Evolutionary conservation across 2,329 filamentous ascomycete genomes (phyloP).

Genomic region (Fusarium fujikuroi): DNA sequence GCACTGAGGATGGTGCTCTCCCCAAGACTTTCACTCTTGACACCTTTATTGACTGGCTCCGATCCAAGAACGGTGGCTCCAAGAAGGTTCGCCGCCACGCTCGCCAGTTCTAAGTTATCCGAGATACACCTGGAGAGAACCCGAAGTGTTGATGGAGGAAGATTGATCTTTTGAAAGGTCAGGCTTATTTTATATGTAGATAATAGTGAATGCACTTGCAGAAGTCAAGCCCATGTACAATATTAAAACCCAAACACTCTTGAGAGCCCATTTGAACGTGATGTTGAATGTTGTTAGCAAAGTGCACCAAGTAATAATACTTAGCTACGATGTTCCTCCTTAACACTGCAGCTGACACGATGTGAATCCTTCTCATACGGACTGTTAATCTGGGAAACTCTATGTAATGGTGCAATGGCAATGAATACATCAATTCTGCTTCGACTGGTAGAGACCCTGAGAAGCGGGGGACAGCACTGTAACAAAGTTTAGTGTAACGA

Average conservation of each 20-base stretch:
- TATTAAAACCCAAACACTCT: neutral
- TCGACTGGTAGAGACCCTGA: no score
- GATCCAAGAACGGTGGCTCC: constrained; percentile 5
- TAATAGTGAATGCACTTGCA: constrained; percentile 2
- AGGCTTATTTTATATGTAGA: neutral
- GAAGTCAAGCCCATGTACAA: neutral
- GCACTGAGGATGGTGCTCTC: constrained; percentile 8
- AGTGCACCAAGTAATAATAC: no score
- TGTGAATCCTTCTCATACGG: no score
- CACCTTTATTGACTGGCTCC: constrained; percentile 40
- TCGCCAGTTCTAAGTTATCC: constrained; percentile 29
- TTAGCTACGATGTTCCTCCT: no score
- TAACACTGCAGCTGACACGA: no score
- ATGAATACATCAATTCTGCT: no score
- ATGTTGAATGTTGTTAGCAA: neutral
- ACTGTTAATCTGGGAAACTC: no score
- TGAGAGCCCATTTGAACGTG: fast-evolving
- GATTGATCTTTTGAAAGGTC: neutral
- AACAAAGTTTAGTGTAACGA: no score
- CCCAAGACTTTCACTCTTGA: constrained; percentile 40
- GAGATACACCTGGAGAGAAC: neutral
- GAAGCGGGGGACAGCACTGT: no score
- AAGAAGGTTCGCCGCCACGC: constrained; percentile 38
- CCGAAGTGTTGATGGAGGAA: no score
- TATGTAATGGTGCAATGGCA: no score